Evolutionary conservation across 495 filamentous ascomycete genomes (phyloP).

Genomic region (Trichocladium uniseriatum): DNA sequence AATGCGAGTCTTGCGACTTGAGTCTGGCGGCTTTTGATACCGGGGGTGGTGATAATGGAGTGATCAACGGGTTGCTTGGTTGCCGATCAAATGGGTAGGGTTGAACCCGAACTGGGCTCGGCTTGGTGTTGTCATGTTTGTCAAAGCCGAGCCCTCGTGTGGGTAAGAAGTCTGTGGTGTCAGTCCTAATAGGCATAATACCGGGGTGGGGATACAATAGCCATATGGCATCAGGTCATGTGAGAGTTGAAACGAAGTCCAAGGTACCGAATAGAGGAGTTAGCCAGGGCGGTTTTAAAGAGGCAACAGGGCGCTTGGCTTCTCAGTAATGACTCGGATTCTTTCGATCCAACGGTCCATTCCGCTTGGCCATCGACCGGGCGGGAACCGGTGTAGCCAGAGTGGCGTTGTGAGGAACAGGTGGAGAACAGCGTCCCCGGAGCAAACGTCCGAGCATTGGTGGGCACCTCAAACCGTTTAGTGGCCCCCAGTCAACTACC

Average conservation of each 20-base stretch:
- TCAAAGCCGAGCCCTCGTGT: slow-evolving; percentile 6
- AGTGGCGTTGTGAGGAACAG: slow-evolving; percentile 1
- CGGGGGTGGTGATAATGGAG: slow-evolving; percentile 21
- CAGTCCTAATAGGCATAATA: slow-evolving; percentile 5
- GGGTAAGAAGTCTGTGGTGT: slow-evolving; percentile 16
- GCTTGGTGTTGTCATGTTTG: slow-evolving; percentile 13
- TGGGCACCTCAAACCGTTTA: too few species aligned
- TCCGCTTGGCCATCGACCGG: background rate
- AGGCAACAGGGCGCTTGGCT: background rate
- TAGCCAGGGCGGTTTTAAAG: background rate
- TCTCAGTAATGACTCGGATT: slow-evolving; percentile 9
- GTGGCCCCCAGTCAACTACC: too few species aligned
- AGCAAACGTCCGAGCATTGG: background rate
- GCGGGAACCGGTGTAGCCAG: background rate
- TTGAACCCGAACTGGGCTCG: slow-evolving; percentile 4
- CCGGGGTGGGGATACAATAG: background rate
- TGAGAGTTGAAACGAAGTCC: background rate
- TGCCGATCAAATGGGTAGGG: slow-evolving; percentile 8
- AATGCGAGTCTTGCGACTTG: slow-evolving; percentile 9
- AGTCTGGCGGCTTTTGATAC: slow-evolving; percentile 2
- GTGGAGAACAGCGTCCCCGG: background rate
- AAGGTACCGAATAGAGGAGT: background rate
- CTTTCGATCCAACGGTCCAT: background rate
- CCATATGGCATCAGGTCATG: background rate
- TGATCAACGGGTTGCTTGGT: slow-evolving; percentile 8